Base-by-base conservation (phyloP, 371 early-diverging fungal species). In the Mucor mucedo region DNA sequence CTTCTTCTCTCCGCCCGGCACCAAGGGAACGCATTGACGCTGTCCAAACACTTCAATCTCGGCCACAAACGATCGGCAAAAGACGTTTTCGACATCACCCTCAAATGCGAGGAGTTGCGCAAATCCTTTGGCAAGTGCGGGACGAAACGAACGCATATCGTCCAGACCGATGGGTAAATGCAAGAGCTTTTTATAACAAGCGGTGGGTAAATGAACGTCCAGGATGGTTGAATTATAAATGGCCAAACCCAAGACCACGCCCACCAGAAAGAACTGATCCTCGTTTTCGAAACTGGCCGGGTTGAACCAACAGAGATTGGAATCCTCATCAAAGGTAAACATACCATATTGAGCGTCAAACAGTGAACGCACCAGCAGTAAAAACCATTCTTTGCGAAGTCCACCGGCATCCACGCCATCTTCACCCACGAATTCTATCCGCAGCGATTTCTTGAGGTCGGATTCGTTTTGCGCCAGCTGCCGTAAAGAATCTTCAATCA, bases 341-440 rank as follows among this genome's bases (percentile, higher is more conserved):
- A 89, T 89, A 16, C 87, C 87, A 68, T 92, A 95, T 60, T 95
- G 87, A 27, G 95, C 94, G 82, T 95, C 94, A 78, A 98, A 92
- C 11, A 98, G 75, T 33, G 96, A 94, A 7, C 97, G 87, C 6
- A 95, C 87, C 13, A 98, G 82, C 14, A 97, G 83, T 63, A 93
- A 78, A 65, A 96, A 95, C 95, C 96, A 98, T 66, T 99, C 99
- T 64, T 97, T 97, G 44, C 94, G 87, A 16, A 99, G 75, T 0
- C 99, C 99, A 52, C 99, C 99, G n/a, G 92, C 96, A 78, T 98
- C 98, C 3, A 89, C 95, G 73, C 91, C 87, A 52, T 89, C 91
- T 73, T 97, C 97, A 7, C 91, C 95, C 29, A 91, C 78, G 80
- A 96, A 96, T 63, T 90, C 86, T 52, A 96, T 90, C 14, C 89